phyloP scores from a whole-genome alignment of 345 rosid species.

The Physaria fendleri region DNA sequence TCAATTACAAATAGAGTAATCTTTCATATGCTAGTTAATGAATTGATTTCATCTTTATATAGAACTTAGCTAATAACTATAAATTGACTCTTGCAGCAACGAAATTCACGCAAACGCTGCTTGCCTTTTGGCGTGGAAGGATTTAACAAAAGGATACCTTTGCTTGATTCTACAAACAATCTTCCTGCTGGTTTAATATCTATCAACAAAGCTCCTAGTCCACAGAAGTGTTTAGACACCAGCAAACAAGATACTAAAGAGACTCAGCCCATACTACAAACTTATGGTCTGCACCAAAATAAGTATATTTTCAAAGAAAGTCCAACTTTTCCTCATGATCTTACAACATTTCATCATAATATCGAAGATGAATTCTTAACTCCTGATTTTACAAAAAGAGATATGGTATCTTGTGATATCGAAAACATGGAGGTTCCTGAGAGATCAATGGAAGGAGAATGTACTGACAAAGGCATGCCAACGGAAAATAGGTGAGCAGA shows the following conservation, averaged over 20 bases:
- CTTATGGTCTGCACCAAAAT: conserved; percentile 44
- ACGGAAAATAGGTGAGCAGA: neutral
- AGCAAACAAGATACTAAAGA: conserved; percentile 10
- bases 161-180: conserved; percentile 23
- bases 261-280: conserved; percentile 19
- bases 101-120: conserved; percentile 49
- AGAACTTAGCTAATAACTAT: neutral
- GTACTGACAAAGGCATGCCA: conserved; percentile 26
- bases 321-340: conserved; percentile 17
- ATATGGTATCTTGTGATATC: conserved; percentile 26
- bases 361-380: conserved; percentile 14
- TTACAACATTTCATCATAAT: neutral
- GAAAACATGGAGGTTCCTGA: conserved; percentile 29
- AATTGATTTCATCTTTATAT: neutral
- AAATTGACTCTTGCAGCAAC: conserved; percentile 34
- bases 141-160: conserved; percentile 33
- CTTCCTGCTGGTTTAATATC: conserved; percentile 21
- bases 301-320: conserved; percentile 22
- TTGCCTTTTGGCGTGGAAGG: conserved; percentile 48
- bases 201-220: conserved; percentile 17
- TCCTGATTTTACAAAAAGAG: conserved; percentile 28
- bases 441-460: conserved; percentile 21
- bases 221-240: conserved; percentile 17
- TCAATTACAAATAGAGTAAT: neutral
- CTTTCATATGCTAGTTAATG: neutral